Conservation (phyloP, 148 eudicot species). For the Polygonum maritimum region DNA sequence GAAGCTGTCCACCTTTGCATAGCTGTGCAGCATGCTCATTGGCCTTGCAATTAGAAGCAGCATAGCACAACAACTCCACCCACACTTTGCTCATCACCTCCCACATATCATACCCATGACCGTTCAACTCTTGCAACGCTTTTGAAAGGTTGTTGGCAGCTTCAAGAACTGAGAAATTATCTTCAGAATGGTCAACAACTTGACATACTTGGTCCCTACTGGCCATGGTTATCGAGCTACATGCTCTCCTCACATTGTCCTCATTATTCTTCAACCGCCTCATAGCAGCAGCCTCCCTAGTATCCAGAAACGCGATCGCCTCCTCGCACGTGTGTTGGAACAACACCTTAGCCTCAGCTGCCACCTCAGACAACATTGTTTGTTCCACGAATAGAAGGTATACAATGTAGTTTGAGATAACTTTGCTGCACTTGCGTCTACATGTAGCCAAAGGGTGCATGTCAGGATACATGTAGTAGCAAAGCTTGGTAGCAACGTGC, state of each 20-base stretch:
- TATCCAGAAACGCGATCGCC: background rate
- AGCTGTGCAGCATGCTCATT: background rate
- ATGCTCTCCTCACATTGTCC: background rate
- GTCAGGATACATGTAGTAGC: background rate
- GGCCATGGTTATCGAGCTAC: background rate
- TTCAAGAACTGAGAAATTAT: background rate
- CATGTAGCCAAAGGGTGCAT: too few relatives aligned
- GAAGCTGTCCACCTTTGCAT: conserved; percentile 7
- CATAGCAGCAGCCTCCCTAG: background rate
- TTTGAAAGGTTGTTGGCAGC: background rate
- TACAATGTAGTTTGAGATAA: background rate
- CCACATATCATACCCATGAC: background rate
- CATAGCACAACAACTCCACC: conserved; percentile 7
- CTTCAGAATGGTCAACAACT: too few relatives aligned
- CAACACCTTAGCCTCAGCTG: background rate
- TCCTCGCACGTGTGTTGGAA: background rate
- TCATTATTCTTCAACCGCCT: background rate
- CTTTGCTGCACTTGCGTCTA: background rate
- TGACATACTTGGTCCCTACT: too few relatives aligned
- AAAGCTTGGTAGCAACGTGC: conserved; percentile 52
- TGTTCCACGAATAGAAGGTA: background rate
- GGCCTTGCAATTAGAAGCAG: conserved; percentile 2
- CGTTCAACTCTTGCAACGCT: background rate
- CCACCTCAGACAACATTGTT: conserved; percentile 4
- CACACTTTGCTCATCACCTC: conserved; percentile 8